A percentile compares a stretch with the other conserved stretches of the same genome.
Conservation (phyloP, 1,139 yeast species). For the Scheffersomyces cryptocercus region DNA sequence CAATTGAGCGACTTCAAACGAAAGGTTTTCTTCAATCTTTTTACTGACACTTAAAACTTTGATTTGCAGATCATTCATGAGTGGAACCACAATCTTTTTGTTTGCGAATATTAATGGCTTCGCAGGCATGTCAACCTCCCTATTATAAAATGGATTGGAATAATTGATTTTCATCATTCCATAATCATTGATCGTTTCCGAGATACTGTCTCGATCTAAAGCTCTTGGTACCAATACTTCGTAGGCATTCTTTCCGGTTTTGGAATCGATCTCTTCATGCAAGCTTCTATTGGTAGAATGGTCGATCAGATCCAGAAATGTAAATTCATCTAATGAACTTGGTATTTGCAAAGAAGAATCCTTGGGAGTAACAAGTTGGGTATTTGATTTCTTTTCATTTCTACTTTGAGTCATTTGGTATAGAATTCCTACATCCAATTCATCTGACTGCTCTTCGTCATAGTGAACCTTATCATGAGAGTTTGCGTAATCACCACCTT, state of each 20-base stretch:
- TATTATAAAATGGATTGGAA: constrained; percentile 63
- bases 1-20: constrained; percentile 2
- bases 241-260: constrained; percentile 11
- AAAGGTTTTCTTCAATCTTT: constrained; percentile 5
- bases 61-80: constrained; percentile 14
- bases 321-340: constrained; percentile 10
- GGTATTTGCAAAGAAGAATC: constrained; percentile 10
- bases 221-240: constrained; percentile 21
- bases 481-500: constrained; percentile 13
- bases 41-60: constrained; percentile 15
- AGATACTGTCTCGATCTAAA: constrained; percentile 22
- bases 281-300: background rate
- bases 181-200: constrained; percentile 38
- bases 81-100: constrained; percentile 50
- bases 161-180: constrained; percentile 58
- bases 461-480: constrained; percentile 9
- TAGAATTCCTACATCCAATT: constrained; percentile 12
- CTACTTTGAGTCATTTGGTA: background rate
- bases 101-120: constrained; percentile 69
- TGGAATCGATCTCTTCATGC: background rate
- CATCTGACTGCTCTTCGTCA: constrained; percentile 8
- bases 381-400: background rate
- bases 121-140: constrained; percentile 49
- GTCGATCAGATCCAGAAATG: constrained; percentile 2
- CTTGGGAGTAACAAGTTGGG: too few species aligned